Conservation (phyloP, 2,329 filamentous ascomycete species). For the Ophiostoma ips region DNA sequence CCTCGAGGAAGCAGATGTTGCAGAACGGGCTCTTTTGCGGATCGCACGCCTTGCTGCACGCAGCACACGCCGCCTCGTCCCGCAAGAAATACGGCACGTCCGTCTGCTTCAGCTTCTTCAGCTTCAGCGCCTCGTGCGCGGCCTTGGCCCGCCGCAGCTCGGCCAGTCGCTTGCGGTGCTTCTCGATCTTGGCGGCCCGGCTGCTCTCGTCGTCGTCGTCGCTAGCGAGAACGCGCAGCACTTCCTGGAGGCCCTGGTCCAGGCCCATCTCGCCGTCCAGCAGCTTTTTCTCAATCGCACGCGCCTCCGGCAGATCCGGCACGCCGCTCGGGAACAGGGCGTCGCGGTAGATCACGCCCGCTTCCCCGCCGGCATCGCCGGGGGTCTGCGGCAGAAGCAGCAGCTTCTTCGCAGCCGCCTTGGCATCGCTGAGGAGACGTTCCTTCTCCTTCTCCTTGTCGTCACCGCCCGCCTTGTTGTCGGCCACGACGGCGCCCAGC, state of each 20-base stretch:
- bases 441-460: constrained; percentile 1
- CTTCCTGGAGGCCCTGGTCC: constrained; percentile 9
- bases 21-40: constrained; percentile 12
- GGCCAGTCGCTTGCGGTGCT: constrained; percentile 25
- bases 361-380: constrained; percentile 5
- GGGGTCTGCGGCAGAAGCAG: constrained; percentile 2
- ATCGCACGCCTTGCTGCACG: constrained; percentile 8
- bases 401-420: constrained; percentile 9
- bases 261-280: constrained; percentile 7
- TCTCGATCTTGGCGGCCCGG: constrained; percentile 16
- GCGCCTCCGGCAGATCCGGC: constrained; percentile 4
- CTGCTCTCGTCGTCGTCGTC: constrained; percentile 6
- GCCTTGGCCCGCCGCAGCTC: constrained; percentile 47
- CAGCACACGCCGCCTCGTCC: constrained; percentile 8
- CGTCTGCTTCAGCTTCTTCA: constrained; percentile 24
- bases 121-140: constrained; percentile 30
- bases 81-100: constrained; percentile 13
- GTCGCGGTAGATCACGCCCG: constrained; percentile 13
- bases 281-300: constrained; percentile 4
- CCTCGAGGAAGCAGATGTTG: constrained; percentile 14
- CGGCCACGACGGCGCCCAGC: neutral
- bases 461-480: neutral
- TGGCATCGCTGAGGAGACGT: constrained; percentile 3
- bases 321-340: constrained; percentile 8
- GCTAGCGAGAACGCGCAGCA: constrained; percentile 4